Percentiles rank a stretch among this genome's conserved stretches.
Evolutionary conservation across 306 rosid genomes (phyloP).

Genomic region (Prunus armeniaca): DNA sequence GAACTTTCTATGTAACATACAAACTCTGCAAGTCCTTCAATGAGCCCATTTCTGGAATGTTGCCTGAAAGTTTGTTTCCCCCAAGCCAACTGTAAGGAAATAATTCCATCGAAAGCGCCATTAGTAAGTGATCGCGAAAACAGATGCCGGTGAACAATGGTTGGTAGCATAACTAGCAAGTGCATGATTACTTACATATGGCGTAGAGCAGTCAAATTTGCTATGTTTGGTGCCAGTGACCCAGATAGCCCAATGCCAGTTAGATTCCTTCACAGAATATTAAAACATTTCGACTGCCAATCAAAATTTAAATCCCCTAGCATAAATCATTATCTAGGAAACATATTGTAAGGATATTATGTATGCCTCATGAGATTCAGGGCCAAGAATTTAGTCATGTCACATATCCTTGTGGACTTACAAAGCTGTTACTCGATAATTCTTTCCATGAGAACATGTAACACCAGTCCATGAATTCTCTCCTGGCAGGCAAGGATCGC

Average conservation of each 20-base stretch:
- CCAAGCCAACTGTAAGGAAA: slow-evolving; percentile 65
- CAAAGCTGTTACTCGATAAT: slow-evolving; percentile 45
- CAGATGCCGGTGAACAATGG: background rate
- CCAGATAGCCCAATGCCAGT: slow-evolving; percentile 56
- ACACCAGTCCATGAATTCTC: slow-evolving; percentile 86
- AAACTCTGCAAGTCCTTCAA: slow-evolving; percentile 54
- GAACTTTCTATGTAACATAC: slow-evolving; percentile 41
- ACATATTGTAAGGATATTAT: background rate
- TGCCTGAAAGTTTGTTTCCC: slow-evolving; percentile 64
- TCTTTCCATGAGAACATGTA: slow-evolving; percentile 41
- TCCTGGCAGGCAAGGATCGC: slow-evolving; percentile 85
- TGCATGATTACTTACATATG: slow-evolving; percentile 55
- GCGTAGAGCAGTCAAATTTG: slow-evolving; percentile 47
- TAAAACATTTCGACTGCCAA: background rate
- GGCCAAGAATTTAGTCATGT: background rate
- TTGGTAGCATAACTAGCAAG: background rate
- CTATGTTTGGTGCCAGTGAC: slow-evolving; percentile 49
- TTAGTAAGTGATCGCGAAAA: background rate
- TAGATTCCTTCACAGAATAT: slow-evolving; percentile 54
- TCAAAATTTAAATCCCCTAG: background rate
- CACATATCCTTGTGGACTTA: slow-evolving; percentile 36
- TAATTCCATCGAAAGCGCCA: slow-evolving; percentile 18
- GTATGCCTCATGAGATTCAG: background rate
- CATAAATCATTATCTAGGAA: background rate
- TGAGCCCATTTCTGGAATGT: slow-evolving; percentile 58